phyloP scores from a whole-genome alignment of 306 rosid species.

The Crotalaria pallida region DNA sequence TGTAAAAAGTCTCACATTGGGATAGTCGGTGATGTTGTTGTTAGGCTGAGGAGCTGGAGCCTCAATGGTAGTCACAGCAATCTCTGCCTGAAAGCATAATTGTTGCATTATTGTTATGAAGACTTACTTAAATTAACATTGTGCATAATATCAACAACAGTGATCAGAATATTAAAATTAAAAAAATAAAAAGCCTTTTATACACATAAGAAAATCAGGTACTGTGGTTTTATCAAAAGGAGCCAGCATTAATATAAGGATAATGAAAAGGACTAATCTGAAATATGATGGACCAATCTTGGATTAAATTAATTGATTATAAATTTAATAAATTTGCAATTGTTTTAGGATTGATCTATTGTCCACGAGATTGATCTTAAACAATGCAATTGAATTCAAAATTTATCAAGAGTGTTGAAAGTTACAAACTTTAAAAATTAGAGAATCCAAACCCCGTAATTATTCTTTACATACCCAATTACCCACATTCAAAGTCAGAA shows the following conservation, averaged over 20 bases:
- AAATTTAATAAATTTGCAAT: too few species aligned
- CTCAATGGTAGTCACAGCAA: constrained; percentile 25
- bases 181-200: too few species aligned
- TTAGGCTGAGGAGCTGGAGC: constrained; percentile 67
- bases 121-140: not conserved
- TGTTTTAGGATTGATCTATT: too few species aligned
- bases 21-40: constrained; percentile 15
- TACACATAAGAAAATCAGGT: not conserved
- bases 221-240: not conserved
- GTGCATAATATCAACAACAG: not conserved
- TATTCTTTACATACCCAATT: not conserved
- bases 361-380: too few species aligned
- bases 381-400: too few species aligned
- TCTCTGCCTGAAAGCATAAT: constrained; percentile 25
- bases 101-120: not conserved
- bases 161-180: not conserved
- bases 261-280: not conserved
- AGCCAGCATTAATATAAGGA: not conserved
- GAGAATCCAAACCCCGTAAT: too few species aligned
- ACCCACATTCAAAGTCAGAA: not conserved
- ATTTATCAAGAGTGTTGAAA: too few species aligned
- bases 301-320: too few species aligned
- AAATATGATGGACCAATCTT: too few species aligned
- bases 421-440: too few species aligned
- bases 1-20: constrained; percentile 31